Evolutionary conservation across 2,329 filamentous ascomycete species (phyloP).

Genomic region (Aspergillus candidus): DNA sequence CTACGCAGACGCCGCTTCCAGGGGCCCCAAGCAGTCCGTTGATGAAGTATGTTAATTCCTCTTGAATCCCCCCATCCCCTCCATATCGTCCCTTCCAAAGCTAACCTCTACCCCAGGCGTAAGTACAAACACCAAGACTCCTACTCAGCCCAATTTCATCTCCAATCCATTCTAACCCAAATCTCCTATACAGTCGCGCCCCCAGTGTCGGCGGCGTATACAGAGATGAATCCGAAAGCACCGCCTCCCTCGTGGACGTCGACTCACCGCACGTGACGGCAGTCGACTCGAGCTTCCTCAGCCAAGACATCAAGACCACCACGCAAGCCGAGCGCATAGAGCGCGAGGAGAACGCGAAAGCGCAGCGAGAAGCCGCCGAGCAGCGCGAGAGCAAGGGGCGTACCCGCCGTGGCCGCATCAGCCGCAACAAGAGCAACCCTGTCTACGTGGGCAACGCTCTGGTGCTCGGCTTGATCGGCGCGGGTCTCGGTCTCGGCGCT

Average conservation of each 20-base stretch:
- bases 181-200: constrained; percentile 32
- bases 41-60: constrained; percentile 37
- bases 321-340: constrained; percentile 43
- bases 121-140: constrained; percentile 16
- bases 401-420: constrained; percentile 21
- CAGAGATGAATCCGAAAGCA: constrained; percentile 35
- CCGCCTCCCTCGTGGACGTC: constrained; percentile 42
- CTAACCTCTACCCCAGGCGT: constrained; percentile 27
- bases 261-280: constrained; percentile 42
- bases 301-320: constrained; percentile 40
- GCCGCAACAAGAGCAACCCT: constrained; percentile 41
- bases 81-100: constrained; percentile 1
- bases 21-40: constrained; percentile 42
- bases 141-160: neutral
- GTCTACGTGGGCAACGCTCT: constrained; percentile 44
- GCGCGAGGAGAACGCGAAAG: constrained; percentile 30
- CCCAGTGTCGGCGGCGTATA: constrained; percentile 35
- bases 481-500: constrained; percentile 43
- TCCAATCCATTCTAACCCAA: neutral
- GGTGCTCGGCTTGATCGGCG: constrained; percentile 35
- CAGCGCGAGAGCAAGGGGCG: constrained; percentile 30
- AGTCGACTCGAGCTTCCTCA: constrained; percentile 37
- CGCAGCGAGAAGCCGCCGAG: constrained; percentile 22
- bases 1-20: constrained; percentile 45
- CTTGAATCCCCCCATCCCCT: neutral